Percentiles rank a stretch among this genome's conserved stretches.
Evolutionary conservation across 768 basidiomycete species (phyloP).

Genomic region (Phaffia australis): DNA sequence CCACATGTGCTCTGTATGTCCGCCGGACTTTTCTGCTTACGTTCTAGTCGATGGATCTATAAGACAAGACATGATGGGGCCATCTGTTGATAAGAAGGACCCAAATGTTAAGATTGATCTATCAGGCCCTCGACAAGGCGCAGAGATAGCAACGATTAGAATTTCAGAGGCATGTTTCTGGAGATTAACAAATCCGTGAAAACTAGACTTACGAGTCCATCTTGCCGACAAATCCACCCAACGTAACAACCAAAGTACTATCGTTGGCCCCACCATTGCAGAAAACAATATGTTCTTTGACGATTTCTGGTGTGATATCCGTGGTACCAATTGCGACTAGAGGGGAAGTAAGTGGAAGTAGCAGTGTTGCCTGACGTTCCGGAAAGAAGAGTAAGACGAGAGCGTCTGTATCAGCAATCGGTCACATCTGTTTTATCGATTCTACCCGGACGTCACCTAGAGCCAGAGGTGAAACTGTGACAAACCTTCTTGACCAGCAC

Average conservation of each 20-base stretch:
- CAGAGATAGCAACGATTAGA: not conserved
- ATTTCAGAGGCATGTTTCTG: not conserved
- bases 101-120: slow-evolving; percentile 6
- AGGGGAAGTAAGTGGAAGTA: slow-evolving; percentile 60
- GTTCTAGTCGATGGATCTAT: slow-evolving; percentile 11
- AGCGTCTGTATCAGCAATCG: not conserved
- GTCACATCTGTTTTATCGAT: not conserved
- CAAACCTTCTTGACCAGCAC: slow-evolving; percentile 34
- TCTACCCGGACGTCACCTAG: slow-evolving; percentile 1
- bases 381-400: not conserved
- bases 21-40: not conserved
- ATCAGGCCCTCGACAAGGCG: not conserved
- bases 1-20: no score
- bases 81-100: slow-evolving; percentile 16
- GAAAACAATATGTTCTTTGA: slow-evolving; percentile 72
- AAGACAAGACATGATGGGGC: slow-evolving; percentile 5
- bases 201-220: slow-evolving; percentile 48
- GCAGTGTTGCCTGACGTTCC: slow-evolving; percentile 54
- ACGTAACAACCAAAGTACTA: slow-evolving; percentile 46
- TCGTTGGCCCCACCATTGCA: slow-evolving; percentile 30
- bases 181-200: no score
- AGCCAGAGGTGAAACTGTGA: slow-evolving; percentile 2
- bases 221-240: slow-evolving; percentile 71
- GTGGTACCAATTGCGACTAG: slow-evolving; percentile 30
- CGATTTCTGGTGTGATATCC: slow-evolving; percentile 55